phyloP scores from a whole-genome alignment of 208 protist genomes.

The Porcisia hertigi region DNA sequence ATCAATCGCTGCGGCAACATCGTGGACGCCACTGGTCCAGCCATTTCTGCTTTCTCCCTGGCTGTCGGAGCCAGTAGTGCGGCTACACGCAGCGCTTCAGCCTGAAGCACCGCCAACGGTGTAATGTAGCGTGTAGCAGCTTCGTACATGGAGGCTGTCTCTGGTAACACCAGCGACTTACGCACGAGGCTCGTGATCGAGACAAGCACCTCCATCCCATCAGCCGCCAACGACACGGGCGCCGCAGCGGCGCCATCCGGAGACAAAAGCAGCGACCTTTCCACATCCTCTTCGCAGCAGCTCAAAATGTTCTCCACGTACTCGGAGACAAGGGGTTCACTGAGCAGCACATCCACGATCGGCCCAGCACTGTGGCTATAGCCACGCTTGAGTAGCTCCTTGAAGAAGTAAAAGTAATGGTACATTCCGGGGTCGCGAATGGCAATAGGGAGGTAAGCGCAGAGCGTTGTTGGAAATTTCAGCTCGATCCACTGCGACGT shows the following conservation, averaged over 20 bases:
- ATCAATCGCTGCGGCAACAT: not conserved
- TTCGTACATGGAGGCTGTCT: slow-evolving; percentile 48
- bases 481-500: slow-evolving; percentile 53
- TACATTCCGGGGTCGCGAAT: slow-evolving; percentile 38
- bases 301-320: slow-evolving; percentile 36
- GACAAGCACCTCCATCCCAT: slow-evolving; percentile 52
- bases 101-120: slow-evolving; percentile 36
- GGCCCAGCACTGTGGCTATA: slow-evolving; percentile 72
- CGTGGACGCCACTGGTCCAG: not conserved
- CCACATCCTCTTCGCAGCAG: slow-evolving; percentile 35
- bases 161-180: slow-evolving; percentile 55
- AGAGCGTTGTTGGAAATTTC: slow-evolving; percentile 37
- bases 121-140: slow-evolving; percentile 34
- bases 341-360: slow-evolving; percentile 62
- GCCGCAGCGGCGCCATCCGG: slow-evolving; percentile 19
- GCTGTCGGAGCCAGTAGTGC: slow-evolving; percentile 21
- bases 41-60: slow-evolving; percentile 10
- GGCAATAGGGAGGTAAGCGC: slow-evolving; percentile 33
- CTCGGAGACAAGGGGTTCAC: slow-evolving; percentile 34
- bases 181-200: slow-evolving; percentile 50
- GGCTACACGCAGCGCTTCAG: slow-evolving; percentile 33
- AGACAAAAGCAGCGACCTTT: slow-evolving; percentile 14
- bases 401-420: slow-evolving; percentile 74
- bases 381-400: slow-evolving; percentile 69
- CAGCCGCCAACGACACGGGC: slow-evolving; percentile 36